These are phyloP conservation scores for Sarcocystis neurona DNA, from an alignment of 169 alveolate genomes.

Conservation along the genomic window DNA sequence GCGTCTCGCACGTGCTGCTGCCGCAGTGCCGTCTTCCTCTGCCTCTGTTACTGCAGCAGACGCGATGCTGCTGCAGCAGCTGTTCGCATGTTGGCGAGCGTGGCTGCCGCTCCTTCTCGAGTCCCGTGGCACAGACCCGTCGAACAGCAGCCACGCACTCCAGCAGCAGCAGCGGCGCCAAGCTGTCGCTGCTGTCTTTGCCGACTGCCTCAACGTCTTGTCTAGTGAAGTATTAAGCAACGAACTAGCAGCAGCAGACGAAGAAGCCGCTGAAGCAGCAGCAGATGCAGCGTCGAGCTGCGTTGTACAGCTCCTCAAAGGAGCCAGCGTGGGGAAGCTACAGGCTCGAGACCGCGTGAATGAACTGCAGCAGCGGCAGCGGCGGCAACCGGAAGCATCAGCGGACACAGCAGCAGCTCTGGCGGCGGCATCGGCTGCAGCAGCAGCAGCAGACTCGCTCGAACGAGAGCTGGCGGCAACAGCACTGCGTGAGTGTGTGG, in stretches of 20 bases:
- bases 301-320: background rate
- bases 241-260: background rate
- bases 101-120: conserved; percentile 2
- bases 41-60: too few relatives aligned
- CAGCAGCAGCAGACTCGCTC: background rate
- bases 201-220: background rate
- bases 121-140: background rate
- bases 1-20: background rate
- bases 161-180: conserved; percentile 4
- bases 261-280: background rate
- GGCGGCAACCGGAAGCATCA: background rate
- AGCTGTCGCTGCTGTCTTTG: background rate
- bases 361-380: background rate
- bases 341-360: background rate
- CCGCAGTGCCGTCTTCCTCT: background rate
- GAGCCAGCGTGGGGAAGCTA: background rate
- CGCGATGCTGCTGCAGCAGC: background rate
- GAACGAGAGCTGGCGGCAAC: background rate
- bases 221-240: background rate
- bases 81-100: background rate
- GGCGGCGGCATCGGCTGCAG: background rate
- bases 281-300: conserved; percentile 1
- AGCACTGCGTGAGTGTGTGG: background rate
- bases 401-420: background rate
- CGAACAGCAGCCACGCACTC: background rate